A percentile compares a stretch with the other conserved stretches of the same genome.
These are phyloP conservation scores for Penicillium sp. DNA, from an alignment of 2,329 filamentous ascomycete genomes.

Conservation along the genomic window DNA sequence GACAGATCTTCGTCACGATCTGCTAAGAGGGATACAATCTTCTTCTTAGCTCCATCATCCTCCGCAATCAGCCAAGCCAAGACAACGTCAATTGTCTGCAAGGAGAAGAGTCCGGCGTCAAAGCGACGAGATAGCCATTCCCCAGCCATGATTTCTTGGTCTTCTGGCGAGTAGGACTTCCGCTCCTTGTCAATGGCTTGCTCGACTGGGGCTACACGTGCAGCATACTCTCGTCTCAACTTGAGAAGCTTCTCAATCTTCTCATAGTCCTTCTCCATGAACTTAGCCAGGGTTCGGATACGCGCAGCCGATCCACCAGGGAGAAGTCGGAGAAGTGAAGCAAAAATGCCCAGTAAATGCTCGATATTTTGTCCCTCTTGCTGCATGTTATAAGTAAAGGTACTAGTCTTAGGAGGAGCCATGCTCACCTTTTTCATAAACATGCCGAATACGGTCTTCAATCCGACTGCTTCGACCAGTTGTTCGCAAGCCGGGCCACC, in stretches of 20 bases:
- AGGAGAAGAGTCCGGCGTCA: slow-evolving; percentile 78
- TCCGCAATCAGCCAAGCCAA: slow-evolving; percentile 91
- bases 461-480: slow-evolving; percentile 77
- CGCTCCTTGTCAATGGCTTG: slow-evolving; percentile 61
- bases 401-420: not conserved
- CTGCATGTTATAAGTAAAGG: slow-evolving; percentile 33
- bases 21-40: slow-evolving; percentile 63
- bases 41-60: slow-evolving; percentile 70
- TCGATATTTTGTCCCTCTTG: slow-evolving; percentile 68
- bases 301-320: slow-evolving; percentile 75
- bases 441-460: slow-evolving; percentile 81
- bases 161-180: slow-evolving; percentile 55
- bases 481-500: slow-evolving; percentile 67
- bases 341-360: slow-evolving; percentile 82
- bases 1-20: slow-evolving; percentile 67
- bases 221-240: slow-evolving; percentile 69
- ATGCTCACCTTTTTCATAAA: slow-evolving; percentile 72
- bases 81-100: slow-evolving; percentile 70
- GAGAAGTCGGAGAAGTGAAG: slow-evolving; percentile 75
- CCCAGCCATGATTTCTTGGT: slow-evolving; percentile 61
- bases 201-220: slow-evolving; percentile 63
- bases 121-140: slow-evolving; percentile 75
- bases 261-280: slow-evolving; percentile 89
- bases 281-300: slow-evolving; percentile 86
- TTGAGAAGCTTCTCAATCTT: slow-evolving; percentile 74